These are phyloP conservation scores for Dendrocalamus sinicus DNA, from an alignment of 176 grass and related monocot species.

Conservation along the genomic window DNA sequence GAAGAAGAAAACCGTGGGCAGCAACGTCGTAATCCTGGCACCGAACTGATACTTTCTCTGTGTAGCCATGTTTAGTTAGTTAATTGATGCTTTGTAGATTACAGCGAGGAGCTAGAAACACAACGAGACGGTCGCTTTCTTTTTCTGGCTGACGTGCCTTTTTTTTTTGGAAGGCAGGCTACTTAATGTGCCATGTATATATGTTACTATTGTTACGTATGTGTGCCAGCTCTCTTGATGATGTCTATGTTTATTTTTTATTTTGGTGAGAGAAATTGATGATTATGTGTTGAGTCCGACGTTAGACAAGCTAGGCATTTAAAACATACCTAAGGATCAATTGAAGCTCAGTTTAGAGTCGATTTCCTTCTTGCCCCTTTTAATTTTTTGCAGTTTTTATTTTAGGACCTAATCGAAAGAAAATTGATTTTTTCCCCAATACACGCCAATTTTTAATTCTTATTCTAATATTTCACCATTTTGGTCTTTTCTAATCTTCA, in stretches of 20 bases:
- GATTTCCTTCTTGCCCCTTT: too few species aligned
- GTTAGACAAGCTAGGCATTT: too few species aligned
- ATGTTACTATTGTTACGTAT: too few species aligned
- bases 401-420: not conserved
- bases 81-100: not conserved
- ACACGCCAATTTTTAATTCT: not conserved
- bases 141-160: too few species aligned
- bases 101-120: not conserved
- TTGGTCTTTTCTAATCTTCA: not conserved
- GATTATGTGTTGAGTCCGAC: too few species aligned
- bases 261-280: too few species aligned
- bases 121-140: too few species aligned
- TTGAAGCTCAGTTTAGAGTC: too few species aligned
- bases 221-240: too few species aligned
- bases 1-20: too few species aligned
- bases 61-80: not conserved
- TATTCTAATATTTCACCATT: not conserved
- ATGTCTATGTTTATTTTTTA: too few species aligned
- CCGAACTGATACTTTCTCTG: not conserved
- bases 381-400: not conserved
- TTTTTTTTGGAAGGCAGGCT: not conserved
- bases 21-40: not conserved
- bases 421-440: not conserved
- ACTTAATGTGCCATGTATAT: not conserved
- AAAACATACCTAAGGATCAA: too few species aligned